phyloP scores from a whole-genome alignment of 2,329 filamentous ascomycete genomes.

The Botrytis cinerea region DNA sequence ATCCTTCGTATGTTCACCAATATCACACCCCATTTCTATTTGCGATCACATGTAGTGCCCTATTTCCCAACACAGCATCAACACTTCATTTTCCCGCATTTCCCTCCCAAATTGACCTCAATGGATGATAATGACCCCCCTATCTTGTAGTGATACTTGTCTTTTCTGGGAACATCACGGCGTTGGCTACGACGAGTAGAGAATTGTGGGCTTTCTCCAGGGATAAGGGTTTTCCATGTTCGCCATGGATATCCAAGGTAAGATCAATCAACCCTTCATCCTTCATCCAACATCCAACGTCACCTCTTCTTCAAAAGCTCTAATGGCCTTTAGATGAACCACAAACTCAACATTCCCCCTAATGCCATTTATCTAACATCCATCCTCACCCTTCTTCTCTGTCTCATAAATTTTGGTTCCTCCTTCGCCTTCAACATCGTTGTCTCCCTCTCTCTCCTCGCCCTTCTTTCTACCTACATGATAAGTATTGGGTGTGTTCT shows the following conservation, averaged over 20 bases:
- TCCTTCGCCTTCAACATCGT: conserved; percentile 55
- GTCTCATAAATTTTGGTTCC: conserved; percentile 53
- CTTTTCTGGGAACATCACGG: conserved; percentile 45
- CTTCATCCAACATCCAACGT: not conserved
- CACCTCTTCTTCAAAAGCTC: not conserved
- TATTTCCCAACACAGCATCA: not conserved
- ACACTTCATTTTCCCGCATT: not conserved
- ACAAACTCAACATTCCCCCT: conserved; percentile 36
- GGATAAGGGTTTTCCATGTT: conserved; percentile 34
- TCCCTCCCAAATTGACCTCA: not conserved
- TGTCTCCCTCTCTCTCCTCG: conserved; percentile 52
- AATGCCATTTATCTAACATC: conserved; percentile 35
- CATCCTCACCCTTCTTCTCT: conserved; percentile 31
- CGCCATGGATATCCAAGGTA: conserved; percentile 46
- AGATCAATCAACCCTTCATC: not conserved
- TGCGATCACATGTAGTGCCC: not conserved
- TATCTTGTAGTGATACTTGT: conserved; percentile 40
- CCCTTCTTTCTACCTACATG: conserved; percentile 55
- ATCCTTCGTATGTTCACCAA: conserved; percentile 41
- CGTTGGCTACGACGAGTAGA: conserved; percentile 43
- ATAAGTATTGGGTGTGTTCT: conserved; percentile 49
- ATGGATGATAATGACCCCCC: not conserved
- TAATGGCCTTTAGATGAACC: conserved; percentile 38
- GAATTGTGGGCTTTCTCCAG: conserved; percentile 48
- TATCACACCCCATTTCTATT: not conserved